Conservation (phyloP, 306 rosid genomes). For the Lupinus albus region DNA sequence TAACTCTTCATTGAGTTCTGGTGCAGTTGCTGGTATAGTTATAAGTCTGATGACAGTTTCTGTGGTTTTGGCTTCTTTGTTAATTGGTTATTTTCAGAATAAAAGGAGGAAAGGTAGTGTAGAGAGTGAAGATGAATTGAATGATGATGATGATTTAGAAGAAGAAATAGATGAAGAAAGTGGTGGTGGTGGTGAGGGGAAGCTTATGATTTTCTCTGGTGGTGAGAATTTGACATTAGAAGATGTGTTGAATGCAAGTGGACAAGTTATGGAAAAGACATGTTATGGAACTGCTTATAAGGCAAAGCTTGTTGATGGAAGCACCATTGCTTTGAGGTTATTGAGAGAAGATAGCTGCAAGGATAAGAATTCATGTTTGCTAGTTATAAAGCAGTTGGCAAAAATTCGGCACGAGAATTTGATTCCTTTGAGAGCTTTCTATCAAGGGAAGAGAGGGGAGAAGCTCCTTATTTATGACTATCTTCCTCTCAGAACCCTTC, state of each 20-base stretch:
- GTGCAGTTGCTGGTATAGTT: constrained; percentile 94
- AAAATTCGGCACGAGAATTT: constrained; percentile 89
- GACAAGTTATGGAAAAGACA: constrained; percentile 96
- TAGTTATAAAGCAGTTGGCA: constrained; percentile 80
- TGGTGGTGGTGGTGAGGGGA: constrained; percentile 60
- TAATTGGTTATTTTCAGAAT: constrained; percentile 84
- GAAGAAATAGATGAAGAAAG: constrained; percentile 62
- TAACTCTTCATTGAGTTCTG: constrained; percentile 71
- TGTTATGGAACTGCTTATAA: constrained; percentile 92
- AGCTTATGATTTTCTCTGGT: constrained; percentile 85
- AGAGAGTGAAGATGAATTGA: constrained; percentile 84
- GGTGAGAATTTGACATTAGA: constrained; percentile 94
- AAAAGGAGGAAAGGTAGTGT: constrained; percentile 71
- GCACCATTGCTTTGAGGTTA: constrained; percentile 82
- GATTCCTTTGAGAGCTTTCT: constrained; percentile 95
- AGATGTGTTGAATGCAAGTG: constrained; percentile 95
- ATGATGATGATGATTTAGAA: constrained; percentile 48
- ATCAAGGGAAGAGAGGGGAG: constrained; percentile 96
- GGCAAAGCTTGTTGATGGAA: constrained; percentile 95
- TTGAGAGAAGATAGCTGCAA: constrained; percentile 94
- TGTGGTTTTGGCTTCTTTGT: constrained; percentile 83
- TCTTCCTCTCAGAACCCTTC: constrained; percentile 68
- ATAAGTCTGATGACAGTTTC: constrained; percentile 87
- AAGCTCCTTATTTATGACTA: constrained; percentile 90
- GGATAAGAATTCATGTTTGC: constrained; percentile 73